Evolutionary conservation across 257 asterid species (phyloP).

Genomic region (Scutellaria galericulata): DNA sequence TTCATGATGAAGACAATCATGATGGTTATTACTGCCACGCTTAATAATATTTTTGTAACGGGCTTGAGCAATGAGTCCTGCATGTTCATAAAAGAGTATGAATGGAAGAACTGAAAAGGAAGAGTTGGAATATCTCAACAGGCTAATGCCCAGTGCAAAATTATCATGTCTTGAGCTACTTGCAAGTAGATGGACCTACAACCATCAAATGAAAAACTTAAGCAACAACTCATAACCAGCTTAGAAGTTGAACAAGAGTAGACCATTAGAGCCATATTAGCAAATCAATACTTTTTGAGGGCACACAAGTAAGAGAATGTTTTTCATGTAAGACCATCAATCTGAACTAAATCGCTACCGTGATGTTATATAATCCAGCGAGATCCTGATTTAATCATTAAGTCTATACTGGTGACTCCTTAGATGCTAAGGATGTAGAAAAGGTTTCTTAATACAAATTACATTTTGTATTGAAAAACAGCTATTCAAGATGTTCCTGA

Average conservation of each 20-base stretch:
- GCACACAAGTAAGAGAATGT: not conserved
- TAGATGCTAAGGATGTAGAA: slow-evolving; percentile 3
- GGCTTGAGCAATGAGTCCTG: slow-evolving; percentile 81
- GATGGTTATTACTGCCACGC: slow-evolving; percentile 55
- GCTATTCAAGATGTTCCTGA: not conserved
- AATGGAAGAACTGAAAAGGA: not conserved
- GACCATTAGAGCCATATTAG: not conserved
- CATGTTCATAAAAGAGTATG: slow-evolving; percentile 35
- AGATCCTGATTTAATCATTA: not conserved
- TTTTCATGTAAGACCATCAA: slow-evolving; percentile 23
- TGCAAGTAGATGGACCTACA: slow-evolving; percentile 10
- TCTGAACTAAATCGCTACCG: not conserved
- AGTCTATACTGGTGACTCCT: not conserved
- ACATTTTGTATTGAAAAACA: not conserved
- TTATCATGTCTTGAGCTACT: slow-evolving; percentile 15
- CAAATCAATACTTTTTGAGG: too few relatives aligned
- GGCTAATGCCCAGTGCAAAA: not conserved
- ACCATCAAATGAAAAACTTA: slow-evolving; percentile 5
- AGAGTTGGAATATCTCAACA: slow-evolving; percentile 4
- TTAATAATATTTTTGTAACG: slow-evolving; percentile 67
- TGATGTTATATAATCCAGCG: not conserved
- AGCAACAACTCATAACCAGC: not conserved
- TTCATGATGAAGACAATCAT: slow-evolving; percentile 55
- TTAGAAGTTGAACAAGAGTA: not conserved
- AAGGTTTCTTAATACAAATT: not conserved